Percentiles rank a stretch among this genome's conserved stretches.
phyloP scores from a whole-genome alignment of 2,329 filamentous ascomycete genomes.

The Botryotinia narcissicola region DNA sequence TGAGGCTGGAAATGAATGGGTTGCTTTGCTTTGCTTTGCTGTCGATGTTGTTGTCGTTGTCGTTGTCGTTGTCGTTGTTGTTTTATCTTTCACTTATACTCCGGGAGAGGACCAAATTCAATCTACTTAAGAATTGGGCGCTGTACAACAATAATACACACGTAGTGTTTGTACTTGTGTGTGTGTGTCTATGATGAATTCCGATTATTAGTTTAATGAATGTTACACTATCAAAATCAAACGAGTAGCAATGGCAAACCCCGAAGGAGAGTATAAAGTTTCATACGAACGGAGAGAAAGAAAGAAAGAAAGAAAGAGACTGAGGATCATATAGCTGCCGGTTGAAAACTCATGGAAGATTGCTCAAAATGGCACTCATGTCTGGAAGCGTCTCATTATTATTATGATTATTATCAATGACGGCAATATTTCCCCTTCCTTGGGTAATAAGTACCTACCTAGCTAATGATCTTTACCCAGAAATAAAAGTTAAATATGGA shows the following conservation, averaged over 20 bases:
- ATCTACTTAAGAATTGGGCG: background rate
- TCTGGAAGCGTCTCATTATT: too few relatives aligned
- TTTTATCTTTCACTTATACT: background rate
- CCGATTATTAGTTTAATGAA: background rate
- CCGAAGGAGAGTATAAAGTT: background rate
- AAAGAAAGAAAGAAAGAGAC: background rate
- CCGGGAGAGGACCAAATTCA: background rate
- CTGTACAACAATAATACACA: background rate
- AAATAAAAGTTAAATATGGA: background rate
- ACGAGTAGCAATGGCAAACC: background rate
- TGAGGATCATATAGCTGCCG: background rate
- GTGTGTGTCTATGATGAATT: background rate
- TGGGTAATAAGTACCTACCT: too few relatives aligned
- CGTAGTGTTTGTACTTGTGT: background rate
- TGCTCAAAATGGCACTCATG: background rate
- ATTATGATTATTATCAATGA: too few relatives aligned
- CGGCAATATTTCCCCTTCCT: too few relatives aligned
- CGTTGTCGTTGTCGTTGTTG: background rate
- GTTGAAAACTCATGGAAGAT: too few relatives aligned
- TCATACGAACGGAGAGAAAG: background rate
- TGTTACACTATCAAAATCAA: background rate
- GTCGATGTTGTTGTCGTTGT: background rate
- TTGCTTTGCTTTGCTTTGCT: background rate
- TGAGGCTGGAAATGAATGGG: background rate
- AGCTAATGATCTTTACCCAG: too few relatives aligned